Percentiles rank a stretch among this genome's conserved stretches.
phyloP scores from a whole-genome alignment of 495 filamentous ascomycete species.

The Paragyromitra xinjiangensis region DNA sequence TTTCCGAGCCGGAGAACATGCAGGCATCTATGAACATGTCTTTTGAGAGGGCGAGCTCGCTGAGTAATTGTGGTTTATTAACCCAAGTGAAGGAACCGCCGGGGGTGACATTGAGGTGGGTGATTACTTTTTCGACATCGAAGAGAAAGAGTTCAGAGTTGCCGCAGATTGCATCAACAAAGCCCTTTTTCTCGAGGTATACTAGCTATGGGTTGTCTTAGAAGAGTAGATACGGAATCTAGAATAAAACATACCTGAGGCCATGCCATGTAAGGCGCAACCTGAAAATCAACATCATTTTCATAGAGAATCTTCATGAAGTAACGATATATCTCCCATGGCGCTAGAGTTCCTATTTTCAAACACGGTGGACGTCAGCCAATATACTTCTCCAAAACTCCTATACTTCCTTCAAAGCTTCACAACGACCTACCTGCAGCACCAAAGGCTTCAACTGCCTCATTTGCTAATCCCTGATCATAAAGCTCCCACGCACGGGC shows the following conservation, averaged over 20 bases:
- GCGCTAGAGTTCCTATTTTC: slow-evolving; percentile 65
- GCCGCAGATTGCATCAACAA: slow-evolving; percentile 81
- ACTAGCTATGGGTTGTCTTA: slow-evolving; percentile 68
- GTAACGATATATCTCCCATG: slow-evolving; percentile 72
- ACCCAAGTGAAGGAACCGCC: slow-evolving; percentile 73
- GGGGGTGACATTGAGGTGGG: slow-evolving; percentile 73
- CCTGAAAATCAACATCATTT: slow-evolving; percentile 76
- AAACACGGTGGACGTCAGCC: slow-evolving; percentile 51
- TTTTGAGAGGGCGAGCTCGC: slow-evolving; percentile 72
- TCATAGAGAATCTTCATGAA: slow-evolving; percentile 77
- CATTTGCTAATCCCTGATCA: slow-evolving; percentile 76
- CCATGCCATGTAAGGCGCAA: slow-evolving; percentile 88
- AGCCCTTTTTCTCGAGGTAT: slow-evolving; percentile 76
- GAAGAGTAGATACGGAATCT: background rate
- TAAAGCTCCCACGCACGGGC: slow-evolving; percentile 83
- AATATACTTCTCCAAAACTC: background rate
- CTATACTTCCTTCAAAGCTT: background rate
- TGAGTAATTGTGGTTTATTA: slow-evolving; percentile 73
- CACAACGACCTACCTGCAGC: slow-evolving; percentile 70
- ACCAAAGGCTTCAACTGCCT: slow-evolving; percentile 84
- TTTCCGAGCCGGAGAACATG: slow-evolving; percentile 82
- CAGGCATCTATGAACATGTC: slow-evolving; percentile 83
- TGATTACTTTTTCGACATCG: slow-evolving; percentile 83
- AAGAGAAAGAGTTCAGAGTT: slow-evolving; percentile 89
- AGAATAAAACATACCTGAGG: slow-evolving; percentile 72